Conservation (phyloP, 257 asterid genomes). For the Gentiana dahurica region DNA sequence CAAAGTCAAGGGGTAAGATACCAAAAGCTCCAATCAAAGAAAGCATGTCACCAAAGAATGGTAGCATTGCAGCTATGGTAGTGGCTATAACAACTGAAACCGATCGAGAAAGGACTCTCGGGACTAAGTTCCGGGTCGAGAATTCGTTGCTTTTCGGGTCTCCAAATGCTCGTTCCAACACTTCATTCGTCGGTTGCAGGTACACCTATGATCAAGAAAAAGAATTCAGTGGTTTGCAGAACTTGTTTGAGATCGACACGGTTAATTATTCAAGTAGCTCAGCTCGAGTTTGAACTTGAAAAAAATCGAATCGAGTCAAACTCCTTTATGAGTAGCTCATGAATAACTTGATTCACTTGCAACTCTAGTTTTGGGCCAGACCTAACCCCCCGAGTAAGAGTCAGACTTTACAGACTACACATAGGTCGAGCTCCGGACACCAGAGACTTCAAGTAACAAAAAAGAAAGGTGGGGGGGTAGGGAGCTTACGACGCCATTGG, state of each 20-base stretch:
- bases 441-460: too few relatives aligned
- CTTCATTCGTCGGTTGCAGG: constrained; percentile 53
- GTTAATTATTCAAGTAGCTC: too few relatives aligned
- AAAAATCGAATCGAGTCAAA: too few relatives aligned
- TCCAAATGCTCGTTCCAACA: constrained; percentile 40
- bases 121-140: constrained; percentile 32
- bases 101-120: constrained; percentile 43
- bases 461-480: too few relatives aligned
- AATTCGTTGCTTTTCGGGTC: constrained; percentile 36
- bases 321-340: too few relatives aligned
- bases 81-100: constrained; percentile 37
- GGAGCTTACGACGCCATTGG: constrained; percentile 31
- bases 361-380: too few relatives aligned
- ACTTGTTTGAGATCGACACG: not conserved
- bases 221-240: not conserved
- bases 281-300: too few relatives aligned
- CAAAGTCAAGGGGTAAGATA: constrained; percentile 54
- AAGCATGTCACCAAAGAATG: constrained; percentile 72
- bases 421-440: too few relatives aligned
- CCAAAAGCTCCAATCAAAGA: constrained; percentile 65
- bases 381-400: too few relatives aligned
- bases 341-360: too few relatives aligned
- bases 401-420: too few relatives aligned
- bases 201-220: constrained; percentile 27
- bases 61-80: constrained; percentile 62